Base-by-base conservation (phyloP, 257 asterid genomes). In the Anisodus tanguticus region DNA sequence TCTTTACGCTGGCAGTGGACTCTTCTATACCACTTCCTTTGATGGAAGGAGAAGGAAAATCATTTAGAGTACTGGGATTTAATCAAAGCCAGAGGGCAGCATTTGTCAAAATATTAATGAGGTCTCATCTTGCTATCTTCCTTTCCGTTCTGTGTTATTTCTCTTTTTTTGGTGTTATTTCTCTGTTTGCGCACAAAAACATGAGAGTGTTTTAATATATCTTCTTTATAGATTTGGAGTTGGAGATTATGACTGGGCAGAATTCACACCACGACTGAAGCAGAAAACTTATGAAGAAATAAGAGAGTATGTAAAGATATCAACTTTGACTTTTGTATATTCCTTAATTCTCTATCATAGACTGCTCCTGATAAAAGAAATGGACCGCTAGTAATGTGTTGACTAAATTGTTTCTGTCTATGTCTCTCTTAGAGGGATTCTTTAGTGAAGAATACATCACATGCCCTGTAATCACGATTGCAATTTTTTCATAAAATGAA, bases 21-120 rank as follows among this genome's bases (percentile, higher is more conserved):
- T 43, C 95, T 74, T 88, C 97, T 57, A 95, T 93, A 74, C 89
- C 92, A 49, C 91, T 90, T 84, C 97, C 99, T 85, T 88, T 95
- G 86, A 93, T 96, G 98, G 99, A 94, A 92, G 98, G 99, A 26
- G 98, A 96, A 93, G 99, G 98, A 69, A 92, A 91, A 89, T 92
- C 94, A 72, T 92, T 96, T 82, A 93, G 98, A 54, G 95, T 96
- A 49, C 82, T 92, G 86, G 99, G 99, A 57, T 96, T 96, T 86
- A 96, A 94, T 88, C 99, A 94, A 86, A 94, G 82, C 85, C 98
- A 96, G 86, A 90, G 99, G 88, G 97, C 97, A 70, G 84, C 88
- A 37, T 96, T 96, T 88, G 98, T 96, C 82, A 97, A 96, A 88
- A 88, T 93, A 80, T 83, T 96, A 89, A 96, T 77, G 82, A 77